Base-by-base conservation (phyloP, 257 asterid species). In the Solanum pimpinellifolium region DNA sequence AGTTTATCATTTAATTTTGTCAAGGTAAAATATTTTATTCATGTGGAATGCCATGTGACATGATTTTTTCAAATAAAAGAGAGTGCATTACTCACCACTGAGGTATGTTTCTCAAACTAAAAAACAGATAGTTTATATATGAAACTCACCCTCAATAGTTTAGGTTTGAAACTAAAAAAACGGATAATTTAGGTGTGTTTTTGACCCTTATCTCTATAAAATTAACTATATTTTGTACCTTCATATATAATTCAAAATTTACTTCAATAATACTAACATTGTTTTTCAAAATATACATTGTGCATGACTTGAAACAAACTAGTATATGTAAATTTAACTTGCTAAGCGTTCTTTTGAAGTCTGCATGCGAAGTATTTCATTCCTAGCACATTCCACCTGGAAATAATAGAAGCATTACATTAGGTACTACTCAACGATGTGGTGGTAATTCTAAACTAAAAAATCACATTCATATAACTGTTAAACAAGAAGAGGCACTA, bases 351-450 rank as follows among this genome's bases (percentile, higher is more conserved):
- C 25, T 85, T 85, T 23, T 75, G 84, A 62, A 84, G 73, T 65
- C 88, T 86, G 91, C 81, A 88, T 87, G 70, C 85, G 89, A 23
- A 93, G 92, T 75, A 89, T 90, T 86, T 91, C 93, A 70, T 91
- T 92, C 83, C 84, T 85, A 60, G 91, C 87, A 83, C 91, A 90
- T 90, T 93, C 95, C 85, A 90, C 93, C 94, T 92, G 93, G 83
- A 89, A 87, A 46, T 68, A 46, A 46, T 29, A 73, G 66, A 83
- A 74, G 65, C 60, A 75, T 86, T 84, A 5, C 88, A 74, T 35
- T 66, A 29, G 56, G 59, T 11, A 86, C 52, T 35, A 68, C 83
- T 46, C 84, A 27, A 44, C 31, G 33, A 41, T 74, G 18, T 39
- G 82, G n/a, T 41, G 23, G 31, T 21, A 39, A 74, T 74, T 27